Percentiles rank a stretch among this genome's conserved stretches.
phyloP scores from a whole-genome alignment of 2,329 filamentous ascomycete genomes.

The Fusarium compactum region DNA sequence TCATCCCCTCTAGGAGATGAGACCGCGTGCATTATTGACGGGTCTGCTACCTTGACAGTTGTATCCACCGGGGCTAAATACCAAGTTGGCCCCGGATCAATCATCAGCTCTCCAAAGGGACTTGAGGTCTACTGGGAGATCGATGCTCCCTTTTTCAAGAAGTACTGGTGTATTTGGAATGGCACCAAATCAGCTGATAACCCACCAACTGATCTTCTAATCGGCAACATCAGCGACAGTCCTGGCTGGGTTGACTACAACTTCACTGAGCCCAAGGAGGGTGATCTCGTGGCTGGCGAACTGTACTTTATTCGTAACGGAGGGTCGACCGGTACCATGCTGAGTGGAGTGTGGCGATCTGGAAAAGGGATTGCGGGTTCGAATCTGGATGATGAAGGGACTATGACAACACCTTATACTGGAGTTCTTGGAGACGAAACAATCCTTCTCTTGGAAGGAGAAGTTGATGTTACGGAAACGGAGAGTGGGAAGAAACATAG shows the following conservation, averaged over 20 bases:
- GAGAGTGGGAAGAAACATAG: slow-evolving; percentile 3
- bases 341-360: slow-evolving; percentile 13
- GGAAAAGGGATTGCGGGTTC: slow-evolving; percentile 6
- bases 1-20: slow-evolving; percentile 8
- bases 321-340: slow-evolving; percentile 15
- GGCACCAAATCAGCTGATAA: neutral
- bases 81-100: slow-evolving; percentile 3
- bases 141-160: slow-evolving; percentile 12
- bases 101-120: slow-evolving; percentile 15
- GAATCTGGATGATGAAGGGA: neutral
- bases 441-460: slow-evolving; percentile 5
- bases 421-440: slow-evolving; percentile 9
- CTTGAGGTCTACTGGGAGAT: slow-evolving; percentile 11
- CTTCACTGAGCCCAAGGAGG: slow-evolving; percentile 33
- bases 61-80: slow-evolving; percentile 3
- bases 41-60: slow-evolving; percentile 1
- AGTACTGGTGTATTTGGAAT: slow-evolving; percentile 20
- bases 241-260: slow-evolving; percentile 27
- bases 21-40: slow-evolving; percentile 12
- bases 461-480: slow-evolving; percentile 5
- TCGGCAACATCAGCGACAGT: slow-evolving; percentile 17
- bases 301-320: slow-evolving; percentile 27
- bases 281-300: slow-evolving; percentile 28
- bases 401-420: slow-evolving; percentile 5
- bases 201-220: slow-evolving; percentile 6